Base-by-base conservation (phyloP, 2,329 filamentous ascomycete genomes). In the Botrytis cinerea region DNA sequence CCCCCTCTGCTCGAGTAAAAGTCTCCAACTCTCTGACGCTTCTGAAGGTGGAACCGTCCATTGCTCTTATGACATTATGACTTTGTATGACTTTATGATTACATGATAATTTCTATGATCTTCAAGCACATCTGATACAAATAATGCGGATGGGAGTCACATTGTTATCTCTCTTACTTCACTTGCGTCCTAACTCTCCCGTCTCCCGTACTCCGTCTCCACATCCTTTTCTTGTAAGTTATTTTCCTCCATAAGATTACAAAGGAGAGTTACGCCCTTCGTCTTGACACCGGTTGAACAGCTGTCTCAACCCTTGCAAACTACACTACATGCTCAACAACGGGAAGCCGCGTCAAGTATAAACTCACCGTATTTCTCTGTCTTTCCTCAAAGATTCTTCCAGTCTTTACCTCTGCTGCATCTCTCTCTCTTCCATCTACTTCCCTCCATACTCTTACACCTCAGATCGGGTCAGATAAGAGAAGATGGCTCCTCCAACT, bases 401-500 rank as follows among this genome's bases (percentile, higher is more conserved):
- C 54, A n/a, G 54, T 45, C 40, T 61, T 38, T 70, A 70, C 16
- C 32, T 46, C 28, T 38, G 61, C 54, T 28, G 12, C 35, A 25
- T 38, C 28, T 62, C 45, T 46, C 54, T 67, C 38, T 45, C 38
- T 54, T 57, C 22, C 9, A 18, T 43, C 35, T 45, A n/a, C 70
- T 66, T 72, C 38, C 28, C n/a, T 22, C 64, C 22, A 16, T 43
- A 32, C 38, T 45, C 28, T 25, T 9, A 67, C 46, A 54, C 28
- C 12, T 57, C 67, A 59, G 16, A n/a, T 57, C 32, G 38, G 45
- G 25, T 54, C 38, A 43, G 35, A 32, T 25, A 57, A 45, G 60
- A 54, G 35, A 64, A 66, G 45, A 79, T 80, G 78, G 75, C 81
- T 81, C 62, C 81, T 75, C 89, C 89, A 88, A 77, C 77, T 35